Evolutionary conservation across 2,329 filamentous ascomycete genomes (phyloP).

Genomic region (Fusarium sp.): DNA sequence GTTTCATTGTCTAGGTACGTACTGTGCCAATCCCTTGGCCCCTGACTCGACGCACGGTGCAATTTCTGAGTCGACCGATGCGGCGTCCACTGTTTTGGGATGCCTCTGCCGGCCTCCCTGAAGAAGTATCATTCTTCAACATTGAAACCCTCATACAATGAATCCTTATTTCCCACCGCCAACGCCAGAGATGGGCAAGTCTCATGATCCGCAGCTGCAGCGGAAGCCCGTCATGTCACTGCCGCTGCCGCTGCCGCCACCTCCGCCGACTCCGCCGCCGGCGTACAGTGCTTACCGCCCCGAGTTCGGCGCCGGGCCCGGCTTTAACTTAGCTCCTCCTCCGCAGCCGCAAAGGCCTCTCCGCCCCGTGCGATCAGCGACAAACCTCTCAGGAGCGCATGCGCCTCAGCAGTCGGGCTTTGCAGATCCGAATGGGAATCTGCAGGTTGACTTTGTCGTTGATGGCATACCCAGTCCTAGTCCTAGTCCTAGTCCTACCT

Average conservation of each 20-base stretch:
- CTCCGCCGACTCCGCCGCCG: constrained; percentile 27
- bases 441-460: constrained; percentile 43
- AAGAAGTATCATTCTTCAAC: not conserved
- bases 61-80: constrained; percentile 39
- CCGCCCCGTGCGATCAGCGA: constrained; percentile 42
- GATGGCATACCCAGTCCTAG: constrained; percentile 34
- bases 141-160: not conserved
- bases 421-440: constrained; percentile 26
- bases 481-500: constrained; percentile 26
- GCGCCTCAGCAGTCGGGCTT: constrained; percentile 39
- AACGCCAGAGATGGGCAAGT: constrained; percentile 16
- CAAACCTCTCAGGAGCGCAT: constrained; percentile 42
- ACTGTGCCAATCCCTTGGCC: constrained; percentile 27
- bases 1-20: constrained; percentile 16
- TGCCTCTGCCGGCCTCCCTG: constrained; percentile 18
- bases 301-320: constrained; percentile 3
- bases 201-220: constrained; percentile 24
- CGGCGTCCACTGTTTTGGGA: constrained; percentile 2
- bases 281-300: constrained; percentile 29
- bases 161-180: constrained; percentile 14
- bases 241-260: not conserved
- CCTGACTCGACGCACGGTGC: constrained; percentile 33
- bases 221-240: constrained; percentile 21
- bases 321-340: constrained; percentile 33
- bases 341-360: constrained; percentile 38